Conservation (phyloP, 2,329 filamentous ascomycete genomes). For the Hypoxylon sp. region DNA sequence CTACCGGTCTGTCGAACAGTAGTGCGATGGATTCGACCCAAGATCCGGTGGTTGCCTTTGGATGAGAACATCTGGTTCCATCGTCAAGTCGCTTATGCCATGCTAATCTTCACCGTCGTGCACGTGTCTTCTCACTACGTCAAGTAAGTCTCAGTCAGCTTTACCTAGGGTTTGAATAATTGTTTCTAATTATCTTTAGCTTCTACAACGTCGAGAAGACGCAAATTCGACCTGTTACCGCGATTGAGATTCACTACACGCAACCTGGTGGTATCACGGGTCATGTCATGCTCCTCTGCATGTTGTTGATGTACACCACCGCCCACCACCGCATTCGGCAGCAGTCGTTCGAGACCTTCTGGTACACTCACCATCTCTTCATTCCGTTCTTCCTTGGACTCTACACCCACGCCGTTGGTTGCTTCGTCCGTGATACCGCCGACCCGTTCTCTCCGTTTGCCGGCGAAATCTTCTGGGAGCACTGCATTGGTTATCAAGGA, state of each 20-base stretch:
- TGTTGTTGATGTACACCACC: constrained; percentile 98
- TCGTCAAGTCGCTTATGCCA: constrained; percentile 87
- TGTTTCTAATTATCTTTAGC: constrained; percentile 57
- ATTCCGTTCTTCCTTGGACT: constrained; percentile 92
- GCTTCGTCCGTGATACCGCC: constrained; percentile 88
- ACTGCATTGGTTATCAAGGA: constrained; percentile 94
- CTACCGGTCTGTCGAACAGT: constrained; percentile 95
- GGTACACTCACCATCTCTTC: constrained; percentile 99
- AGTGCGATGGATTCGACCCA: constrained; percentile 83
- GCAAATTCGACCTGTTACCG: constrained; percentile 81
- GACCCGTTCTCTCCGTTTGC: constrained; percentile 84
- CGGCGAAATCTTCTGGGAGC: constrained; percentile 81
- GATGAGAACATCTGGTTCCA: constrained; percentile 98
- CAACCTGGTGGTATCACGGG: constrained; percentile 92
- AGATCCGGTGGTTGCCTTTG: constrained; percentile 87
- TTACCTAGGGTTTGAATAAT: too few species aligned
- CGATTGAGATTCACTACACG: constrained; percentile 90
- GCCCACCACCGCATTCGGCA: constrained; percentile 93
- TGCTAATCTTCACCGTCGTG: constrained; percentile 81
- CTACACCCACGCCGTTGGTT: constrained; percentile 95
- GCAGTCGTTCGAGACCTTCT: constrained; percentile 97
- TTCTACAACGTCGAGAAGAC: constrained; percentile 94
- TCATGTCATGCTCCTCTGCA: constrained; percentile 98
- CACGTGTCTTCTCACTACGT: constrained; percentile 89
- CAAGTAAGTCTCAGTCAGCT: constrained; percentile 73